Evolutionary conservation across 306 rosid species (phyloP), one percentile per base, ranked within the genome.

Genomic region (Adenanthera pavonina): DNA sequence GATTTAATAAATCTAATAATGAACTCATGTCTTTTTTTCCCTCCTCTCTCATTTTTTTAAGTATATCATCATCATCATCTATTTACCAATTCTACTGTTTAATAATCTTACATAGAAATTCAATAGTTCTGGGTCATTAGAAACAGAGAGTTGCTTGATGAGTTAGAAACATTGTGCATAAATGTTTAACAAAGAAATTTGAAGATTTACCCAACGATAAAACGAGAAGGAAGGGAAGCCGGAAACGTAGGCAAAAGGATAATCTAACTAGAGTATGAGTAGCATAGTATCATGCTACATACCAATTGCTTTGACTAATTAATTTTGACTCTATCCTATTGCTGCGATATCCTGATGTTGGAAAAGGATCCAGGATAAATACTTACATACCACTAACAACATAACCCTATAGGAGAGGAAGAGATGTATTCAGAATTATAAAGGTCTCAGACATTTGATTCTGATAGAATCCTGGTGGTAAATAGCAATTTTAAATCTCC

Each of bases 171-270:
- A 76, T 90, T 38, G 88, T 91, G 62, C 78, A 89, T 9, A 77
- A 71, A 36, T 87, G 89, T 80, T 78, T 89, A 71, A 80, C 68
- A 0, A 92, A 89, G 38, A 84, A 89, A 2, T 80, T 82, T 49
- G 90, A 87, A 20, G 92, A 90, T 64, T 70, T 90, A 1, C 81
- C 83, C 6, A 89, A 78, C 15, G 84, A 80, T n/a, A 79, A 75
- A 79, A 82, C 81, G 9, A 86, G 86, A 72, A 73, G 80, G 53
- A 89, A 89, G 87, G 82, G 84, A 49, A 72, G 80, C 38, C 82
- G 84, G 54, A 91, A 91, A 62, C 92, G 91, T 0, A 84, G 80
- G 86, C 78, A 84, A 3, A 83, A 84, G 78, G 91, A 74, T 44
- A 15, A 65, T 15, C 72, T 8, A 25, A 8, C 8, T 25, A 25